Evolutionary conservation across 805 yeast genomes (phyloP), one percentile per base, ranked within the genome.

Genomic region (Aciculoconidium aculeatum): DNA sequence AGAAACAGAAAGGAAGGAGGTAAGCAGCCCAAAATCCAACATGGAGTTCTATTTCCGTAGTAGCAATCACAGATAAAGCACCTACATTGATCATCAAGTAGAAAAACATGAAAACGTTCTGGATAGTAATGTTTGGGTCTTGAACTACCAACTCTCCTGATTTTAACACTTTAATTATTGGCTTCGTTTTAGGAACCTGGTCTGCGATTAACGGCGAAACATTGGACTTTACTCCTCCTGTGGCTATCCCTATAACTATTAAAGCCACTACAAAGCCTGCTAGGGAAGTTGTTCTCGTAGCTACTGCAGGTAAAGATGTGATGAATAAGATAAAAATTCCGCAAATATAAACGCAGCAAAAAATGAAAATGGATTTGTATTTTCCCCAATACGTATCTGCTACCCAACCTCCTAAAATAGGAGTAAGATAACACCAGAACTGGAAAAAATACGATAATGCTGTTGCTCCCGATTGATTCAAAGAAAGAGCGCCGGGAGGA

Each of bases 341-440:
- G 23, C 67, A 33, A 12, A 77, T 60, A 52, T 81, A 81, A 30
- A 78, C 47, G 35, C 65, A 64, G 27, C 79, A 63, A 44, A 79
- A 79, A 15, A 68, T 61, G 43, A 71, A 65, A 46, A 82, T 80
- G 21, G 88, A 77, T 39, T 68, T 74, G 58, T 67, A 75, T 48
- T 80, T 77, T 34, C 92, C 90, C 62, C 71, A 70, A 52, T 62
- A 76, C 38, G 80, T 74, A 55, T 82, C 94, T 31, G 90, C 76
- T 15, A 81, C 41, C 54, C 75, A 72, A 32, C 86, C 92, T 41
- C 86, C 87, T 32, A 77, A 64, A 31, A 83, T 64, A 15, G 94
- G 94, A 23, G 88, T 79, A 25, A 80, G 64, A 51, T 81, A 82
- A 48, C 87, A 79, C 81, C 86, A 78, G 53, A 82, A 82, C 49